These are phyloP conservation scores for Gloeophyllum trabeum DNA, from an alignment of 768 basidiomycete genomes.

Conservation along the genomic window DNA sequence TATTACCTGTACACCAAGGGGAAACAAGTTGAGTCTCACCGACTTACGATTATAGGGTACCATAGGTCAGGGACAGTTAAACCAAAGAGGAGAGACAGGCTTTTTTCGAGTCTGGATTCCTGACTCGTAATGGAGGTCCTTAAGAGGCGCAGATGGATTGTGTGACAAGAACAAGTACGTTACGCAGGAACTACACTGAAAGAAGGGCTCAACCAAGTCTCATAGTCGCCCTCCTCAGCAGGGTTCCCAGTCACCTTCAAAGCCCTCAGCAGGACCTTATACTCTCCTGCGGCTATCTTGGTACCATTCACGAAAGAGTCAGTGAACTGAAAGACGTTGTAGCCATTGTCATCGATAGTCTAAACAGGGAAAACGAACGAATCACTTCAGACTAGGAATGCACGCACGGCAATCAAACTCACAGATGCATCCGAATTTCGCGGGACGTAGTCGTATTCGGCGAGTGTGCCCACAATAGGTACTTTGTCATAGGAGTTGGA, in stretches of 20 bases:
- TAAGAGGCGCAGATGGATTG: too few species aligned
- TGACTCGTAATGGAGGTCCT: too few species aligned
- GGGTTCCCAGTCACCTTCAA: constrained; percentile 32
- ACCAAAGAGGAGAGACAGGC: too few species aligned
- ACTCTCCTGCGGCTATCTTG: constrained; percentile 28
- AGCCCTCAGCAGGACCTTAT: constrained; percentile 29
- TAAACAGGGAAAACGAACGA: constrained; percentile 3
- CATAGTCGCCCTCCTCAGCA: constrained; percentile 28
- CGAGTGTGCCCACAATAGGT: constrained; percentile 37
- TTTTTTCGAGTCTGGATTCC: too few species aligned
- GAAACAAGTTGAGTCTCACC: too few species aligned
- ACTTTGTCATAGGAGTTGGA: too few species aligned
- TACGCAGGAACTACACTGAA: constrained; percentile 14
- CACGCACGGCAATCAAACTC: neutral
- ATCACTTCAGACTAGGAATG: neutral
- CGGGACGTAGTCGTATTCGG: constrained; percentile 32
- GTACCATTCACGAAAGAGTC: constrained; percentile 26
- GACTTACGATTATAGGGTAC: too few species aligned
- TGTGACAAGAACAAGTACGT: too few species aligned
- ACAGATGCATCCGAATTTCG: constrained; percentile 28
- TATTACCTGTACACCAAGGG: too few species aligned
- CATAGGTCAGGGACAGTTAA: too few species aligned
- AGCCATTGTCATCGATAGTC: constrained; percentile 15
- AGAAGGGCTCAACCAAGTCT: constrained; percentile 26
- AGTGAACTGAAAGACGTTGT: constrained; percentile 16